A percentile compares a stretch with the other conserved stretches of the same genome.
Evolutionary conservation across 441 rosid species (phyloP).

Genomic region (Pelargonium fulgidum): DNA sequence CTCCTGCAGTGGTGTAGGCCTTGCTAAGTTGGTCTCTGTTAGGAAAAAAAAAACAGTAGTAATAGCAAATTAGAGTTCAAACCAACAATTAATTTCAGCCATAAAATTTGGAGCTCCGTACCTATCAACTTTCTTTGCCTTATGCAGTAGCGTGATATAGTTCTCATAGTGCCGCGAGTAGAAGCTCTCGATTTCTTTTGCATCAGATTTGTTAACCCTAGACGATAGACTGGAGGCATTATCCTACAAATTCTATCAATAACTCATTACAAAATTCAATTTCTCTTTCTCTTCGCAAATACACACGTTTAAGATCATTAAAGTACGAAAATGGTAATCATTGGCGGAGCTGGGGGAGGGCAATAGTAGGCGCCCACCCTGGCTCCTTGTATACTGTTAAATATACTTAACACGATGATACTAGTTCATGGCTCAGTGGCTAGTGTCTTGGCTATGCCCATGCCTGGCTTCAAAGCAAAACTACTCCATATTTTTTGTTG

Average conservation of each 20-base stretch:
- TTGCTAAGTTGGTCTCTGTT: slow-evolving; percentile 92
- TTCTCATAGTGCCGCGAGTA: slow-evolving; percentile 90
- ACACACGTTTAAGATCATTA: too few relatives aligned
- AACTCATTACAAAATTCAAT: too few relatives aligned
- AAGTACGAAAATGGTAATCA: too few relatives aligned
- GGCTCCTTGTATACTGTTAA: too few relatives aligned
- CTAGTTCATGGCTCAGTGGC: too few relatives aligned
- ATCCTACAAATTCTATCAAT: slow-evolving; percentile 49
- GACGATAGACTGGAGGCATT: slow-evolving; percentile 94
- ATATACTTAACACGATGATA: too few relatives aligned
- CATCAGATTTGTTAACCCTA: slow-evolving; percentile 85
- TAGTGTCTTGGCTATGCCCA: too few relatives aligned
- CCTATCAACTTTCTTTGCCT: slow-evolving; percentile 97
- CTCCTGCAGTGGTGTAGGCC: slow-evolving; percentile 98
- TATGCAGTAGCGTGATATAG: slow-evolving; percentile 77
- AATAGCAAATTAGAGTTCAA: slow-evolving; percentile 14
- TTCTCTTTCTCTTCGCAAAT: too few relatives aligned
- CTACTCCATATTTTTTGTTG: too few relatives aligned
- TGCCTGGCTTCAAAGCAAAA: too few relatives aligned
- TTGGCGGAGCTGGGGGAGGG: too few relatives aligned
- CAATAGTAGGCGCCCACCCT: too few relatives aligned
- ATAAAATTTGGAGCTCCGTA: neutral
- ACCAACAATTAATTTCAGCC: neutral
- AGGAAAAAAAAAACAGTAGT: neutral
- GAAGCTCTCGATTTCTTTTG: slow-evolving; percentile 88